Percentiles rank a stretch among this genome's conserved stretches.
Conservation (phyloP, 345 rosid genomes). For the Cochlearia excelsa region DNA sequence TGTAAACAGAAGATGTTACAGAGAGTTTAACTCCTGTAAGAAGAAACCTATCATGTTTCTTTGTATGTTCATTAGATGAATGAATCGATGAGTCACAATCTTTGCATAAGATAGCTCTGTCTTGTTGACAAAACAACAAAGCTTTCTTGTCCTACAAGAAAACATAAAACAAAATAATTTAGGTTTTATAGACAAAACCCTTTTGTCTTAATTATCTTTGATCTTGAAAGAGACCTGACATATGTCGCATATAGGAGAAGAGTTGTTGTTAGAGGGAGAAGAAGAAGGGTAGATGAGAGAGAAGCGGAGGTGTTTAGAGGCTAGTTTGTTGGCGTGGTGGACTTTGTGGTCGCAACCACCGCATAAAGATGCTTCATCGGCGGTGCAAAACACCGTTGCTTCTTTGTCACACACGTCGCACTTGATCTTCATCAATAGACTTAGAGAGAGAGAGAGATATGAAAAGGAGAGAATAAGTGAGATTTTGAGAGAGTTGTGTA, state of each 20-base stretch:
- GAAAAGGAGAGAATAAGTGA: conserved; percentile 18
- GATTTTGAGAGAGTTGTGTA: conserved; percentile 22
- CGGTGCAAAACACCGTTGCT: conserved; percentile 80
- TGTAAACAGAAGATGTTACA: conserved; percentile 43
- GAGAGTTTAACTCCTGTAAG: conserved; percentile 84
- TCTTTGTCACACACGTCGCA: conserved; percentile 78
- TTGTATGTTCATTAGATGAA: conserved; percentile 62
- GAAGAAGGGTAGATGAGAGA: conserved; percentile 72
- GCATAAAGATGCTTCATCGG: conserved; percentile 90
- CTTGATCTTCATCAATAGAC: conserved; percentile 69
- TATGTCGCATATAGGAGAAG: conserved; percentile 70
- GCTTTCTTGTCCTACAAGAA: conserved; percentile 65
- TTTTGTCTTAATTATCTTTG: not conserved
- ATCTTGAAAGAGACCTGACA: conserved; percentile 56
- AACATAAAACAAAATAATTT: too few relatives aligned
- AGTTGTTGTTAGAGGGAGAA: conserved; percentile 19
- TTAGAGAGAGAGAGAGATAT: conserved; percentile 10
- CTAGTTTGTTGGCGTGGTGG: conserved; percentile 94
- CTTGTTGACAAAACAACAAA: conserved; percentile 88
- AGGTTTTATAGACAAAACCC: not conserved
- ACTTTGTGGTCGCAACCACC: conserved; percentile 72
- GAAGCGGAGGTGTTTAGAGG: conserved; percentile 85
- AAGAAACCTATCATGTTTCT: conserved; percentile 76
- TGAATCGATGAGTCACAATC: conserved; percentile 84
- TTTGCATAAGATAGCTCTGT: conserved; percentile 80